Evolutionary conservation across 108 stramenopile species (phyloP).

Genomic region (Cyclotella atomus): DNA sequence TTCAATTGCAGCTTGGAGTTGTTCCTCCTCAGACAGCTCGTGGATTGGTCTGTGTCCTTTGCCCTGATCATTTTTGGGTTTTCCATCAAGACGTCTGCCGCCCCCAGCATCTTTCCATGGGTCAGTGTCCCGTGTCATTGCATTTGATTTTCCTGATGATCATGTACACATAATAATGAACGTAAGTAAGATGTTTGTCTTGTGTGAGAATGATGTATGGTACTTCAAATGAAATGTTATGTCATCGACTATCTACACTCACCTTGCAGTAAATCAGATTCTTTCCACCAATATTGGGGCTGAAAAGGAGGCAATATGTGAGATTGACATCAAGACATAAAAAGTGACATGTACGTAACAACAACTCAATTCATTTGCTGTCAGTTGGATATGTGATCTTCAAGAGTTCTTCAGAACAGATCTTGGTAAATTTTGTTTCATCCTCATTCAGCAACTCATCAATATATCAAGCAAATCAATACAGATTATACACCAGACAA

Average conservation of each 20-base stretch:
- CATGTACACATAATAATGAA: too few relatives aligned
- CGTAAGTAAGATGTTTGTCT: too few relatives aligned
- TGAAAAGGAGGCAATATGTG: not conserved
- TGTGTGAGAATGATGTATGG: too few relatives aligned
- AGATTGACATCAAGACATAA: not conserved
- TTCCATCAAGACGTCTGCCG: slow-evolving; percentile 83
- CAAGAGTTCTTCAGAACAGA: slow-evolving; percentile 11
- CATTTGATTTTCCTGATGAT: slow-evolving; percentile 39
- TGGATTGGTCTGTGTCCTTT: slow-evolving; percentile 20
- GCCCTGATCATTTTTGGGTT: slow-evolving; percentile 17
- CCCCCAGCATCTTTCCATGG: slow-evolving; percentile 78
- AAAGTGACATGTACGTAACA: not conserved
- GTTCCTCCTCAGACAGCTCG: slow-evolving; percentile 81
- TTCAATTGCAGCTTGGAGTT: slow-evolving; percentile 76
- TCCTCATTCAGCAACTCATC: slow-evolving; percentile 8
- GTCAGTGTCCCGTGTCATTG: slow-evolving; percentile 57
- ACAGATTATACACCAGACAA: not conserved
- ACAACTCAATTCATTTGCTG: too few relatives aligned
- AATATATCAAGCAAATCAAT: not conserved
- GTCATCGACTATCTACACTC: not conserved
- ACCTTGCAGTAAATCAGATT: slow-evolving; percentile 70
- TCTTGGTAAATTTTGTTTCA: slow-evolving; percentile 24
- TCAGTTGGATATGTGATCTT: slow-evolving; percentile 15
- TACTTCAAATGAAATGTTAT: too few relatives aligned
- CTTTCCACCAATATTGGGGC: slow-evolving; percentile 81